These are phyloP conservation scores for Sugiyamaella japonica DNA, from an alignment of 1,139 yeast species.

Conservation along the genomic window DNA sequence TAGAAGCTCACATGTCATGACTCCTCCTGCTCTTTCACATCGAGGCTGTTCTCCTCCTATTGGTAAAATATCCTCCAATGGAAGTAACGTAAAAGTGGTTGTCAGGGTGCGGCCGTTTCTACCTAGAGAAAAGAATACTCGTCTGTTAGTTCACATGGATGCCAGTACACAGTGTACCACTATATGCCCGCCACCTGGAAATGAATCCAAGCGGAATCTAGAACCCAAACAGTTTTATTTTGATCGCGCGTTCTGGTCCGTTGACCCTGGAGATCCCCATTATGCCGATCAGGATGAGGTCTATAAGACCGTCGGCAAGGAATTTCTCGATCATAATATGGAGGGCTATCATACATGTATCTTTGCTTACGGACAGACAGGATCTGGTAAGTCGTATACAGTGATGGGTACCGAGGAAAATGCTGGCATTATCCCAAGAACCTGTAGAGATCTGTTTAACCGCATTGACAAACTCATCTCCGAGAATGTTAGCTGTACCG, in stretches of 20 bases:
- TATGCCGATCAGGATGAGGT: slow-evolving; percentile 53
- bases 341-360: slow-evolving; percentile 74
- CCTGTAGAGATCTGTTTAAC: slow-evolving; percentile 55
- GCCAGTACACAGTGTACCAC: slow-evolving; percentile 24
- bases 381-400: slow-evolving; percentile 70
- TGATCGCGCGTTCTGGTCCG: slow-evolving; percentile 64
- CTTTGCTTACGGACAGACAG: slow-evolving; percentile 76
- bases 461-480: slow-evolving; percentile 45
- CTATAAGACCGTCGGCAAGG: slow-evolving; percentile 56
- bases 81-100: slow-evolving; percentile 43
- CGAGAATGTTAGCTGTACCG: slow-evolving; percentile 52
- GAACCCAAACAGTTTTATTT: slow-evolving; percentile 48
- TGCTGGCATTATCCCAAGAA: slow-evolving; percentile 54
- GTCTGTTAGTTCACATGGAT: slow-evolving; percentile 35
- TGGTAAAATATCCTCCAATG: not conserved
- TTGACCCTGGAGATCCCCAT: slow-evolving; percentile 40
- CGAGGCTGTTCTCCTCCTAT: slow-evolving; percentile 6
- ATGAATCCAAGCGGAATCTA: slow-evolving; percentile 25
- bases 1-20: not conserved
- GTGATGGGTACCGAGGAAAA: slow-evolving; percentile 62
- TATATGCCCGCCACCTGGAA: slow-evolving; percentile 2
- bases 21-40: not conserved
- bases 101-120: slow-evolving; percentile 44
- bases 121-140: slow-evolving; percentile 33
- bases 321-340: slow-evolving; percentile 60